These are phyloP conservation scores for Kurtzmaniella cleridarum DNA, from an alignment of 805 yeast genomes.

Conservation along the genomic window DNA sequence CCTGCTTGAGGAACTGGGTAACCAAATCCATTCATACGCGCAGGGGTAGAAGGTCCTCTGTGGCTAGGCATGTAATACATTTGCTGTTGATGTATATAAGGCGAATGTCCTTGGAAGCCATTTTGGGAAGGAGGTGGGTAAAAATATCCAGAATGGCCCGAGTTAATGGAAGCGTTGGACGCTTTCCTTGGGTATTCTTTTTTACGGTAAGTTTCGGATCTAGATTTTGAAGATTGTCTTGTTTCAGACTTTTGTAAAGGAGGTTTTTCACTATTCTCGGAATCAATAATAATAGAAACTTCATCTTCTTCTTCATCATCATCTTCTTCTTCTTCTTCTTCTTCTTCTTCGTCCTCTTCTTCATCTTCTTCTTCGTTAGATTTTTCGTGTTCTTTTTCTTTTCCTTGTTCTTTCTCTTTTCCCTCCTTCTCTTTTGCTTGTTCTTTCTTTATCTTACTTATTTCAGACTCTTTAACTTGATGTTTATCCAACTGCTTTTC, in stretches of 20 bases:
- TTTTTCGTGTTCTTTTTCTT: constrained; percentile 2
- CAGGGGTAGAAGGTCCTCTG: constrained; percentile 4
- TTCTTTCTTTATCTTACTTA: too few species aligned
- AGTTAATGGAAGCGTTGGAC: constrained; percentile 15
- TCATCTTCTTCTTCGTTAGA: constrained; percentile 5
- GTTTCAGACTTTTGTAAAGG: neutral
- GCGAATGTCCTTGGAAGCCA: constrained; percentile 5
- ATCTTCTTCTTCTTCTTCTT: constrained; percentile 21
- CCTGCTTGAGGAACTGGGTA: constrained; percentile 4
- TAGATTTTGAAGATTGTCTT: neutral
- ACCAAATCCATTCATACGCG: constrained; percentile 5
- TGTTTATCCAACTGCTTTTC: too few species aligned
- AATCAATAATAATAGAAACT: constrained; percentile 32
- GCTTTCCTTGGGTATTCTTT: constrained; percentile 13
- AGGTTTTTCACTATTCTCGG: constrained; percentile 19
- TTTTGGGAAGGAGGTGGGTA: constrained; percentile 2
- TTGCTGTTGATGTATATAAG: constrained; percentile 11
- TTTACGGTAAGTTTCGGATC: neutral
- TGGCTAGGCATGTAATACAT: constrained; percentile 7
- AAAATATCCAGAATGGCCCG: constrained; percentile 4
- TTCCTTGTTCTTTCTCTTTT: constrained; percentile 7
- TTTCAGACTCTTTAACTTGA: constrained; percentile 4
- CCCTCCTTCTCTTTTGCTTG: too few species aligned
- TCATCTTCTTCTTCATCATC: constrained; percentile 34
- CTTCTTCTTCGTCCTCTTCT: constrained; percentile 10